These are phyloP conservation scores for Salvia splendens DNA, from an alignment of 257 asterid species.

Conservation along the genomic window DNA sequence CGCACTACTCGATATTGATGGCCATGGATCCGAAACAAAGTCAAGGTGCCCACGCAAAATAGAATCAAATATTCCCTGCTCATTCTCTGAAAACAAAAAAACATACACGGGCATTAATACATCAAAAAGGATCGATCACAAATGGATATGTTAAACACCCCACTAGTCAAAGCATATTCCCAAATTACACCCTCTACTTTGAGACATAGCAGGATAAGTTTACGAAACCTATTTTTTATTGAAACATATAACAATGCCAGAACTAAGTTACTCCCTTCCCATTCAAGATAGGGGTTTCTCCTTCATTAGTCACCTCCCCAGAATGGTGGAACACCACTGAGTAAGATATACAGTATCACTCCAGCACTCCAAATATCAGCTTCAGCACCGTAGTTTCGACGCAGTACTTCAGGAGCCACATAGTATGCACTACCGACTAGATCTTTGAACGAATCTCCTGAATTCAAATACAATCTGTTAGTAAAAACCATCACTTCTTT, in stretches of 20 bases:
- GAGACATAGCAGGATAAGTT: neutral
- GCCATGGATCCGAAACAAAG: slow-evolving; percentile 90
- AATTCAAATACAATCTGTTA: slow-evolving; percentile 29
- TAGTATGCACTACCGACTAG: slow-evolving; percentile 93
- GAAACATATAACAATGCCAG: neutral
- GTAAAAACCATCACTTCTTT: slow-evolving; percentile 6
- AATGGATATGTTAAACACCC: neutral
- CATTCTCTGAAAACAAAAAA: slow-evolving; percentile 63
- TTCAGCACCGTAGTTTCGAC: slow-evolving; percentile 72
- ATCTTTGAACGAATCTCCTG: slow-evolving; percentile 77
- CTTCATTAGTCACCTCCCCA: slow-evolving; percentile 68
- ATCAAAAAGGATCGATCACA: neutral
- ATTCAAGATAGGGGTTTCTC: neutral
- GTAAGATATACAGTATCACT: slow-evolving; percentile 75
- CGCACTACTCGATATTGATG: slow-evolving; percentile 91
- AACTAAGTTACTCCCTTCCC: neutral
- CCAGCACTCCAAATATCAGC: slow-evolving; percentile 97
- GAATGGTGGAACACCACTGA: slow-evolving; percentile 90
- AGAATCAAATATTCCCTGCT: slow-evolving; percentile 83
- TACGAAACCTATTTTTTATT: neutral
- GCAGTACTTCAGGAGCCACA: slow-evolving; percentile 89
- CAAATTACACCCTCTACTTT: neutral
- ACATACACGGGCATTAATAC: neutral
- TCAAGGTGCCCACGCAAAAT: slow-evolving; percentile 79
- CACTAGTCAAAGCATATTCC: neutral